Conservation (phyloP, 1,284 basidiomycete species). For the Cystobasidiaceae sp. region DNA sequence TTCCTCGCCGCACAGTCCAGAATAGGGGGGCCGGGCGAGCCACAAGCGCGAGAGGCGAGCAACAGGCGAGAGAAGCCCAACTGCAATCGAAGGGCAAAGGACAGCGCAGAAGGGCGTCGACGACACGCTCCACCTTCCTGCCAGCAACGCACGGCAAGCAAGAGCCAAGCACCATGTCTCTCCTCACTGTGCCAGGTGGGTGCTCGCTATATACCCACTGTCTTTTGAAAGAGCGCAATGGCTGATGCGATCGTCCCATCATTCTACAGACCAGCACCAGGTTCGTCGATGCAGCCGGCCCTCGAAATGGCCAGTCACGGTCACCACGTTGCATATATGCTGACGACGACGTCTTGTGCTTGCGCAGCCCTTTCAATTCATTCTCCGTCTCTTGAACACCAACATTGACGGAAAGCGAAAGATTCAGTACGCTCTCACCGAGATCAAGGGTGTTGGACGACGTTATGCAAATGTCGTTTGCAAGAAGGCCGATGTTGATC, state of each 20-base stretch:
- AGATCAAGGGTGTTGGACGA: slow-evolving; percentile 99
- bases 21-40: neutral
- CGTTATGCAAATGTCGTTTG: slow-evolving; percentile 98
- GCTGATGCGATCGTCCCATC: neutral
- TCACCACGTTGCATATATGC: too few relatives aligned
- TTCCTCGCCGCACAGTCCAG: neutral
- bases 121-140: neutral
- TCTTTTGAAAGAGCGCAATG: neutral
- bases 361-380: slow-evolving; percentile 67
- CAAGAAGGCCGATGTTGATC: slow-evolving; percentile 99
- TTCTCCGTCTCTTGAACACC: slow-evolving; percentile 97
- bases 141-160: neutral
- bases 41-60: neutral
- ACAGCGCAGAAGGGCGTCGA: neutral
- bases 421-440: slow-evolving; percentile 93
- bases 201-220: neutral
- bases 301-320: too few relatives aligned
- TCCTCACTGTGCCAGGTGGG: slow-evolving; percentile 25
- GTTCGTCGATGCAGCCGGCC: too few relatives aligned
- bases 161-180: slow-evolving; percentile 16
- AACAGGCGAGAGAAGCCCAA: neutral
- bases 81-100: neutral
- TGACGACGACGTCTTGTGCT: neutral
- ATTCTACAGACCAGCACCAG: slow-evolving; percentile 12
- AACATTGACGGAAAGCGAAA: slow-evolving; percentile 99